Conservation (phyloP, 306 rosid species). For the Astragalus glycyphyllos region DNA sequence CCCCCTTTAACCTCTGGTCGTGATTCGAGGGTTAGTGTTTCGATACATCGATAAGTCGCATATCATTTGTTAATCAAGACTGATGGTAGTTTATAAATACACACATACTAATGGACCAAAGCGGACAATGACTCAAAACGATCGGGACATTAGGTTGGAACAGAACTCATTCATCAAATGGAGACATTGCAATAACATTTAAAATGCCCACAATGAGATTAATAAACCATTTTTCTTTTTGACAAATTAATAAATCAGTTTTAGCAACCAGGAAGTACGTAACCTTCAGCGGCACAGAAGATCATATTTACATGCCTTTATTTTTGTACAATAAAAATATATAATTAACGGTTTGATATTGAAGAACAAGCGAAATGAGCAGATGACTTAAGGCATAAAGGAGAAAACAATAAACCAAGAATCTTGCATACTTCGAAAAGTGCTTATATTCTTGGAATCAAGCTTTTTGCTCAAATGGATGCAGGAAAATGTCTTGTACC, state of each 20-base stretch:
- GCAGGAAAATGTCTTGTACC: constrained; percentile 43
- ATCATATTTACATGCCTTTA: constrained; percentile 38
- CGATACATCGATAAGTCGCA: too few species aligned
- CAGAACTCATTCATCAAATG: too few species aligned
- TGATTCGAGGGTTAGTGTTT: too few species aligned
- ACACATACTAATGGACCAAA: too few species aligned
- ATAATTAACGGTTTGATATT: constrained; percentile 32
- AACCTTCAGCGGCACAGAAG: constrained; percentile 12
- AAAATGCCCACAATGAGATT: constrained; percentile 17
- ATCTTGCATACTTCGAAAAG: constrained; percentile 40
- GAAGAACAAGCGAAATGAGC: constrained; percentile 35
- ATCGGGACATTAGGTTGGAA: too few species aligned
- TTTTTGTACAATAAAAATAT: constrained; percentile 46
- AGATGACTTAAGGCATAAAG: constrained; percentile 34
- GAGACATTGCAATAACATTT: constrained; percentile 15
- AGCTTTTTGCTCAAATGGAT: constrained; percentile 41
- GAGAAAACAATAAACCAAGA: constrained; percentile 45
- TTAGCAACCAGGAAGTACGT: constrained; percentile 27
- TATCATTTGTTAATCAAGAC: too few species aligned
- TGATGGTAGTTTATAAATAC: too few species aligned
- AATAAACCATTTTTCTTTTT: constrained; percentile 22
- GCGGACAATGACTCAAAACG: too few species aligned
- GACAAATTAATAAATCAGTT: constrained; percentile 8
- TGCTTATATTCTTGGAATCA: constrained; percentile 37
- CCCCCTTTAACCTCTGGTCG: too few species aligned